Evolutionary conservation across 2,329 filamentous ascomycete species (phyloP).

Genomic region (Zalaria obscura): DNA sequence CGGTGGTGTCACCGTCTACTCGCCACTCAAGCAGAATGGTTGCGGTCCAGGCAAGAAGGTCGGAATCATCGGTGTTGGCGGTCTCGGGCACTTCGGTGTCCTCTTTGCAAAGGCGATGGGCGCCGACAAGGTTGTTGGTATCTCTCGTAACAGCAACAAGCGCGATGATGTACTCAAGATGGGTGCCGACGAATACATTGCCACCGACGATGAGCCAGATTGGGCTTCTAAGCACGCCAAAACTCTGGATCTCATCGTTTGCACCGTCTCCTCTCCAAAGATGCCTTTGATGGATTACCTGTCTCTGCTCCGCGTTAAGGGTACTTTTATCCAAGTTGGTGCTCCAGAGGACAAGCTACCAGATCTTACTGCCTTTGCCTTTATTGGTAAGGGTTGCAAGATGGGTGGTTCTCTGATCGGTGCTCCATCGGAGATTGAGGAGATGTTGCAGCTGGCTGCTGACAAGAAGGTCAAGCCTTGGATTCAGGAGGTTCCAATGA

Average conservation of each 20-base stretch:
- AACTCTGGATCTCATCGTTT: constrained; percentile 43
- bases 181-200: constrained; percentile 43
- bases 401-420: constrained; percentile 34
- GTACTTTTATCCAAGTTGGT: constrained; percentile 50
- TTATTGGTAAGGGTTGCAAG: constrained; percentile 40
- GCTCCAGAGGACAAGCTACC: constrained; percentile 44
- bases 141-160: constrained; percentile 46
- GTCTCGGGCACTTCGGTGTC: constrained; percentile 54
- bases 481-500: constrained; percentile 47
- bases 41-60: constrained; percentile 55
- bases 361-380: constrained; percentile 38
- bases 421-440: constrained; percentile 39
- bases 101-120: constrained; percentile 56
- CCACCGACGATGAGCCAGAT: constrained; percentile 39
- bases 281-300: constrained; percentile 52
- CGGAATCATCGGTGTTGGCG: constrained; percentile 59
- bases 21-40: constrained; percentile 50
- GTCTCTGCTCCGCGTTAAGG: constrained; percentile 40
- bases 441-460: constrained; percentile 47
- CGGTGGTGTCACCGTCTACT: constrained; percentile 59
- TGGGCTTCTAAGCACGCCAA: constrained; percentile 41
- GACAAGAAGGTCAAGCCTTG: constrained; percentile 44
- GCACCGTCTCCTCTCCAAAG: constrained; percentile 40
- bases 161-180: constrained; percentile 43
- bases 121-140: constrained; percentile 48